A percentile compares a stretch with the other conserved stretches of the same genome.
Evolutionary conservation across 805 yeast species (phyloP).

Genomic region (Danielia reshetovae): DNA sequence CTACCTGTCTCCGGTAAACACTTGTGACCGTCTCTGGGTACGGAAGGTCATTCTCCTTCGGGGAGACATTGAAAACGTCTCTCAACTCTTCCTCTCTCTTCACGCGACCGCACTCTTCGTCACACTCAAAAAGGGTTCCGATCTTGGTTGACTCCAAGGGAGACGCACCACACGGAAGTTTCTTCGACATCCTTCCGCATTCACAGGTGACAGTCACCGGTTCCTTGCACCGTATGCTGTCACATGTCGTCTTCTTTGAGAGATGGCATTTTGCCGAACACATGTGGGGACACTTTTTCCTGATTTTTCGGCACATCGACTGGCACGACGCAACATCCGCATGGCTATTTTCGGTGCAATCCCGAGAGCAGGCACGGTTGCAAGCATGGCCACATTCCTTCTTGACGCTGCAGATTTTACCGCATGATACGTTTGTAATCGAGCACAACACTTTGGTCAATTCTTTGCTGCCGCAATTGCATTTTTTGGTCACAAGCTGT

Average conservation of each 20-base stretch:
- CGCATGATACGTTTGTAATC: slow-evolving; percentile 65
- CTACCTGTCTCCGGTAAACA: slow-evolving; percentile 50
- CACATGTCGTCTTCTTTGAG: slow-evolving; percentile 45
- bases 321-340: slow-evolving; percentile 47
- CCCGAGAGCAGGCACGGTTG: slow-evolving; percentile 56
- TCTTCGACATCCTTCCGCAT: slow-evolving; percentile 55
- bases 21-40: slow-evolving; percentile 46
- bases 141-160: slow-evolving; percentile 25
- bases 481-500: slow-evolving; percentile 45
- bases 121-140: slow-evolving; percentile 52
- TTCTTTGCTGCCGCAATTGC: slow-evolving; percentile 57
- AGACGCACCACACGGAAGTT: slow-evolving; percentile 58
- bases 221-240: slow-evolving; percentile 48
- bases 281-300: slow-evolving; percentile 61
- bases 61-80: slow-evolving; percentile 49
- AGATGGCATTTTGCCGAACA: slow-evolving; percentile 65
- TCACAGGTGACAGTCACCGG: slow-evolving; percentile 50
- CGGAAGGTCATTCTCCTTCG: slow-evolving; percentile 14
- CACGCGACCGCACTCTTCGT: slow-evolving; percentile 60
- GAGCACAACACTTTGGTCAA: slow-evolving; percentile 68
- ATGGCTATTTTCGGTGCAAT: slow-evolving; percentile 62
- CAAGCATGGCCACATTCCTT: slow-evolving; percentile 43
- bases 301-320: slow-evolving; percentile 51
- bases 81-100: slow-evolving; percentile 60
- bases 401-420: slow-evolving; percentile 27